Percentiles rank a stretch among this genome's conserved stretches.
phyloP scores from a whole-genome alignment of 257 asterid species.

The Nicotiana tabacum region DNA sequence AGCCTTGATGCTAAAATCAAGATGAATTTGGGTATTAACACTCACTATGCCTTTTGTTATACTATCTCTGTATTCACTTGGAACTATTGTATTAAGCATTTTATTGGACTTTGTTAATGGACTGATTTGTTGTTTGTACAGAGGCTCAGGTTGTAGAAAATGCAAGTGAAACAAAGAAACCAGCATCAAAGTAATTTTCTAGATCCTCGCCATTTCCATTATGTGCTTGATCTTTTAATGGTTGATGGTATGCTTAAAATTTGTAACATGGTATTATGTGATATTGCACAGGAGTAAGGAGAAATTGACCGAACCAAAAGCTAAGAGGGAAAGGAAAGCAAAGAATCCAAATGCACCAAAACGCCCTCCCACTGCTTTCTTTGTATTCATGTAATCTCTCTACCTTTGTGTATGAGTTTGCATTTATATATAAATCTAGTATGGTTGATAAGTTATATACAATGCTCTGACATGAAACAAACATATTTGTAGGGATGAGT shows the following conservation, averaged over 20 bases:
- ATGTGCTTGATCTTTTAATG: no score
- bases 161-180: conserved; percentile 44
- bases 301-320: conserved; percentile 34
- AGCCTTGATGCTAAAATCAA: conserved; percentile 77
- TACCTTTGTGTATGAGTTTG: no score
- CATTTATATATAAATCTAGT: no score
- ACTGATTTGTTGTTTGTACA: conserved; percentile 5
- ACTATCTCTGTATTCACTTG: background rate
- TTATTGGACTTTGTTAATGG: background rate
- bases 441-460: background rate
- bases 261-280: background rate
- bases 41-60: background rate
- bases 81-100: background rate
- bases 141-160: conserved; percentile 62
- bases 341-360: conserved; percentile 51
- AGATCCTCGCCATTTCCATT: background rate
- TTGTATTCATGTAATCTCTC: conserved; percentile 56
- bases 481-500: conserved; percentile 46
- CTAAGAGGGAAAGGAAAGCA: conserved; percentile 42
- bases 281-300: conserved; percentile 39
- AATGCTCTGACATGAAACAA: background rate
- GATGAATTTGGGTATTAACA: conserved; percentile 61
- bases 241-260: no score
- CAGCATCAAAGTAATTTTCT: conserved; percentile 39
- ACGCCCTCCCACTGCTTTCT: conserved; percentile 82